phyloP scores from a whole-genome alignment of 805 yeast species.

The Pichia heedii region DNA sequence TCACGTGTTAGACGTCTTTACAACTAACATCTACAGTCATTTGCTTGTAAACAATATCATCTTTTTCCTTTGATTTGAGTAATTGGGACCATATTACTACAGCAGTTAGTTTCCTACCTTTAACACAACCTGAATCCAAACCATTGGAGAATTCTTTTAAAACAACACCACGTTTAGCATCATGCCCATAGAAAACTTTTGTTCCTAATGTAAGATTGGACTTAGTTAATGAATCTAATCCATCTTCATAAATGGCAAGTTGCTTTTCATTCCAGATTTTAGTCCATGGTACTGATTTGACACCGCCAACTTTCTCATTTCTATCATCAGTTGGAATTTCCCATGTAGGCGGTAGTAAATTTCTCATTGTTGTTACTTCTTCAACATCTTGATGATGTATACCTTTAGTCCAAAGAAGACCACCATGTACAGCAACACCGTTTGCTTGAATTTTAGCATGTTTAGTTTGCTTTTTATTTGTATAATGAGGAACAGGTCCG shows the following conservation, averaged over 20 bases:
- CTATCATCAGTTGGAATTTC: constrained; percentile 43
- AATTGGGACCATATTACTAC: constrained; percentile 38
- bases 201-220: constrained; percentile 18
- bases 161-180: constrained; percentile 69
- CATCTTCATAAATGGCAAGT: constrained; percentile 6
- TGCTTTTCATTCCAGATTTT: constrained; percentile 26
- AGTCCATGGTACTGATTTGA: constrained; percentile 26
- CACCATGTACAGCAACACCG: constrained; percentile 74
- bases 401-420: constrained; percentile 54
- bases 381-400: constrained; percentile 51
- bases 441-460: constrained; percentile 20
- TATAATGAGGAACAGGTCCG: constrained; percentile 48
- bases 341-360: constrained; percentile 57
- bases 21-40: constrained; percentile 24
- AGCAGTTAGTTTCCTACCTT: constrained; percentile 64
- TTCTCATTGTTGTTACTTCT: constrained; percentile 61
- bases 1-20: constrained; percentile 5
- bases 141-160: constrained; percentile 64
- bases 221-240: constrained; percentile 4
- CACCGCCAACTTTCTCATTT: constrained; percentile 21
- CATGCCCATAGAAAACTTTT: constrained; percentile 79
- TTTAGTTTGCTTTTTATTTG: constrained; percentile 20
- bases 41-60: constrained; percentile 19
- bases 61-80: constrained; percentile 6
- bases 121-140: constrained; percentile 73